Conservation (phyloP, 176 grass and related monocot species). For the Eragrostis curvula region DNA sequence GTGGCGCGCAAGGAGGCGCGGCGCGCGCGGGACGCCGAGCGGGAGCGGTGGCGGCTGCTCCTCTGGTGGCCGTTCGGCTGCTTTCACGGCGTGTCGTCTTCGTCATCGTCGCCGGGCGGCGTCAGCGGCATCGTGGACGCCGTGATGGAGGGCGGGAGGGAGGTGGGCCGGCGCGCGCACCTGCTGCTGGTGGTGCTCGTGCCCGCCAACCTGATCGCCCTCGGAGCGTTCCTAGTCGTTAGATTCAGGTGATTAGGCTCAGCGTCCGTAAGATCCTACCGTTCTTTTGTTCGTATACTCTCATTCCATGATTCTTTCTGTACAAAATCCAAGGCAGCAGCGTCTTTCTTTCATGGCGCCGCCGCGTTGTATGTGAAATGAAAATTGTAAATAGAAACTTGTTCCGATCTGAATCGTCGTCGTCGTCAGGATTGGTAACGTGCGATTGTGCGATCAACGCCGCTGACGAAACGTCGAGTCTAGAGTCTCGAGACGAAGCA, state of each 20-base stretch:
- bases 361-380: neutral
- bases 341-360: neutral
- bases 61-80: conserved; percentile 63
- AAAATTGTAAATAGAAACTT: neutral
- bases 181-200: conserved; percentile 59
- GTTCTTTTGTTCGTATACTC: conserved; percentile 26
- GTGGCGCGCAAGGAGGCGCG: conserved; percentile 74
- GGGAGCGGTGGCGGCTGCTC: conserved; percentile 35
- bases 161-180: conserved; percentile 49
- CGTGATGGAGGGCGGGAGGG: conserved; percentile 38
- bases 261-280: neutral
- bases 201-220: conserved; percentile 59
- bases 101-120: neutral
- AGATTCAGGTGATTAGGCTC: conserved; percentile 37
- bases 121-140: conserved; percentile 40
- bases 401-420: neutral
- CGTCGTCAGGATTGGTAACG: neutral
- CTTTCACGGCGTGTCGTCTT: conserved; percentile 29
- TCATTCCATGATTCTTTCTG: conserved; percentile 48
- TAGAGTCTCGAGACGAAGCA: neutral
- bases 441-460: neutral
- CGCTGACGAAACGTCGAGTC: neutral
- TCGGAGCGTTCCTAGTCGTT: conserved; percentile 58
- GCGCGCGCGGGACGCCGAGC: conserved; percentile 48
- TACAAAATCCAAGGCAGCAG: neutral